A percentile compares a stretch with the other conserved stretches of the same genome.
Evolutionary conservation across 345 rosid species (phyloP).

Genomic region (Mallotus nudiflorus): DNA sequence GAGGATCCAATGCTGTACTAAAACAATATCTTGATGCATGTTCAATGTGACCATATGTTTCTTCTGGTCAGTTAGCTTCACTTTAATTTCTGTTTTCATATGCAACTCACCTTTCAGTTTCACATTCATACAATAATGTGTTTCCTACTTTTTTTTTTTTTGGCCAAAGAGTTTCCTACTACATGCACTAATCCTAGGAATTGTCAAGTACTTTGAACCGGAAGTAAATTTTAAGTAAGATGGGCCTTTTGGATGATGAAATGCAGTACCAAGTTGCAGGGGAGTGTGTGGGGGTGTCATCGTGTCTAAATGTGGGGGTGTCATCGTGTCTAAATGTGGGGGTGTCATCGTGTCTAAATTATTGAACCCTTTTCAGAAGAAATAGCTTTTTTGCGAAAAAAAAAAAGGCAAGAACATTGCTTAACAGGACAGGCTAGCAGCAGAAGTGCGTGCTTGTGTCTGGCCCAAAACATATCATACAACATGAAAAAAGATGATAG

Average conservation of each 20-base stretch:
- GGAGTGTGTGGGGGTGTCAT: background rate
- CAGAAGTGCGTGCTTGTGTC: conserved; percentile 24
- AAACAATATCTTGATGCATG: background rate
- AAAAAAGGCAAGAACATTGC: conserved; percentile 24
- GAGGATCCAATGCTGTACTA: background rate
- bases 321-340: background rate
- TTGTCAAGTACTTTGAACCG: background rate
- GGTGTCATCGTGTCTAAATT: conserved; percentile 22
- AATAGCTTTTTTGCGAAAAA: conserved; percentile 13
- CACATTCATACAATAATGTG: background rate
- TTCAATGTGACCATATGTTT: background rate
- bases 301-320: conserved; percentile 15
- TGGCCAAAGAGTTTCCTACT: too few relatives aligned
- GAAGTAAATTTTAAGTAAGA: background rate
- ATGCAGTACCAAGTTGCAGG: background rate
- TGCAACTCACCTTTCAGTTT: background rate
- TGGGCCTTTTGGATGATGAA: conserved; percentile 8
- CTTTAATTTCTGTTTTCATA: background rate
- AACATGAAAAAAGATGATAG: conserved; percentile 18
- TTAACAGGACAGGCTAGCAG: conserved; percentile 31
- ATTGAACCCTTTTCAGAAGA: conserved; percentile 29
- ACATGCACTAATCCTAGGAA: background rate
- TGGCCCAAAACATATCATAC: conserved; percentile 19
- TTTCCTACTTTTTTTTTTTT: too few relatives aligned
- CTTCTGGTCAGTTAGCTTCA: background rate